Base-by-base conservation (phyloP, 106 monocot genomes). In the Posidonia australis region DNA sequence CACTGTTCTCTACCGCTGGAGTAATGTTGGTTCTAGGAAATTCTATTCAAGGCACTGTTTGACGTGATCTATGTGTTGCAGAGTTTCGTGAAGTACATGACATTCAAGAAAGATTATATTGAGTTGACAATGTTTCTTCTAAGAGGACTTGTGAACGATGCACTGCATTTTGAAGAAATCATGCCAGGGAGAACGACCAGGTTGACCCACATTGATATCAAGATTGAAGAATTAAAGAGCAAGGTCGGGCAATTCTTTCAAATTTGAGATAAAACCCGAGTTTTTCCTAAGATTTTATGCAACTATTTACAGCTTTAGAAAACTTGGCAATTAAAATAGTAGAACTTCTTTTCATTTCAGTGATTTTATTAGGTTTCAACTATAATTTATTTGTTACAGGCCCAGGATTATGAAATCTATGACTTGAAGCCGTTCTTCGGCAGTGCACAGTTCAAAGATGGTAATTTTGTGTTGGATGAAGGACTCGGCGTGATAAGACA, bases 41-140 rank as follows among this genome's bases (percentile, higher is more conserved):
- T 48, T 24, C 16, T 51, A 28, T 17, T 10, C 13, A 25, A 22
- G 51, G 22, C 2, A 12, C 18, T 51, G n/a, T 51, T n/a, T 49
- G 44, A 44, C 24, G 31, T 12, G 10, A 70, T 21, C 16, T 29
- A 45, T 24, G 17, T 58, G n/a, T 10, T 63, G 60, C 84, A 98
- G 96, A 90, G 74, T 63, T 98, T 91, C 46, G 84, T 65, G 79
- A 90, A 85, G 53, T 98, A 98, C 76, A 82, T 98, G 79, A 90
- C 96, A 26, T 98, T 70, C 76, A 98, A 98, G 81, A 98, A 82
- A 72, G 90, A 98, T 72, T 87, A 62, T 78, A 98, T 87, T 44
- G 87, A 98, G 17, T 63, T 98, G 20, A 84, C 90, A 9, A 54
- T 98, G 75, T 76, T 81, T 74, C 84, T 98, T 54, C 70, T 91